phyloP scores from a whole-genome alignment of 176 grass and related monocot species.

The Puccinellia tenuiflora region DNA sequence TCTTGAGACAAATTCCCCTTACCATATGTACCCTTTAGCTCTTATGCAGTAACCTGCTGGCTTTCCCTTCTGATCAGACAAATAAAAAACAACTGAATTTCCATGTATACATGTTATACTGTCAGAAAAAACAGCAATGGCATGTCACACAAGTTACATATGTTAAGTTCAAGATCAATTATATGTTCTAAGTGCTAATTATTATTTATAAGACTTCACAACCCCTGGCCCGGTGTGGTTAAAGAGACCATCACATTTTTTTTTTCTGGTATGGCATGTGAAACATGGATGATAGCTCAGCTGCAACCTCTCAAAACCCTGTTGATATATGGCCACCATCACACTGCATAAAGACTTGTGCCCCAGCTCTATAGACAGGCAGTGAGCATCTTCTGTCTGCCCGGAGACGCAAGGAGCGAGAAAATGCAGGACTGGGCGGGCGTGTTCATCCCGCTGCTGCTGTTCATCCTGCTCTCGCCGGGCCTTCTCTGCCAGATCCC shows the following conservation, averaged over 20 bases:
- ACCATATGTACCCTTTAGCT: neutral
- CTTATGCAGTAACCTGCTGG: neutral
- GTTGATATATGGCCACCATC: neutral
- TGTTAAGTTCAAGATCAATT: neutral
- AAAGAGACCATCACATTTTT: neutral
- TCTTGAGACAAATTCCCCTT: neutral
- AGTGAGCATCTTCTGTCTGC: neutral
- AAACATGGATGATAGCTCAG: conserved; percentile 1
- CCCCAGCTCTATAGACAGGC: neutral
- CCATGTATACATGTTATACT: neutral
- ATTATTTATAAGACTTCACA: neutral
- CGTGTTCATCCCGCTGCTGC: conserved; percentile 51
- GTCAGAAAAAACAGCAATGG: neutral
- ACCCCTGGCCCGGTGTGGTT: neutral
- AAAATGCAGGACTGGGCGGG: conserved; percentile 74
- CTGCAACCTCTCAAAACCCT: neutral
- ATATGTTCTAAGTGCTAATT: neutral
- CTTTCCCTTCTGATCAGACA: neutral
- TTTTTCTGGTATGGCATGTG: neutral
- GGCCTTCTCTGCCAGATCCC: conserved; percentile 67
- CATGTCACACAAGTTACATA: neutral
- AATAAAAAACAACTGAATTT: neutral
- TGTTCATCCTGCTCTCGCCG: conserved; percentile 65
- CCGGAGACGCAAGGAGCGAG: neutral
- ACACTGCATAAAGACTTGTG: neutral